A percentile compares a stretch with the other conserved stretches of the same genome.
Conservation (phyloP, 1,284 basidiomycete species). For the Peniophora sp. region DNA sequence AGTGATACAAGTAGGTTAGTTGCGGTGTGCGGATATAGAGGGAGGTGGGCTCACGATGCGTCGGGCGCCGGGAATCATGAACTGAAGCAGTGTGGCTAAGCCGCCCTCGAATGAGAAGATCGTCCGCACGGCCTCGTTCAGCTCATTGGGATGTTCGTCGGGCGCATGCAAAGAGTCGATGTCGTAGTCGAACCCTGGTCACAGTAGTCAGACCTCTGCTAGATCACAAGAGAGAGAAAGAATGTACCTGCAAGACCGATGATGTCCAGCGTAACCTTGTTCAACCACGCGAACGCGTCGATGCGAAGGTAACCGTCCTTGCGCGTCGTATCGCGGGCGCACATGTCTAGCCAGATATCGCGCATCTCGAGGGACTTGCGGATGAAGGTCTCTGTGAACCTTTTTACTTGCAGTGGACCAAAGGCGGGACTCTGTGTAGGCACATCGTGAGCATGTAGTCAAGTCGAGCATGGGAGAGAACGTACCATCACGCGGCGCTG, state of each 20-base stretch:
- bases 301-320: conserved; percentile 15
- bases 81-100: conserved; percentile 12
- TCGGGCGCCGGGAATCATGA: not conserved
- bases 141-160: conserved; percentile 18
- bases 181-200: conserved; percentile 30
- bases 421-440: conserved; percentile 30
- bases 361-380: conserved; percentile 22
- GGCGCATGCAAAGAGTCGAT: conserved; percentile 22
- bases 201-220: no score
- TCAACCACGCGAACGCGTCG: conserved; percentile 35
- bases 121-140: conserved; percentile 20
- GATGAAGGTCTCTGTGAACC: conserved; percentile 24
- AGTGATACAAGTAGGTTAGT: not conserved
- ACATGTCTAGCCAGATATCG: conserved; percentile 12
- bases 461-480: no score
- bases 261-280: conserved; percentile 38
- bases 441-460: no score
- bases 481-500: conserved; percentile 27
- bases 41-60: not conserved
- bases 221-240: not conserved
- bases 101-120: conserved; percentile 10
- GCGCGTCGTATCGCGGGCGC: conserved; percentile 1
- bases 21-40: not conserved
- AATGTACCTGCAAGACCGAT: conserved; percentile 44
- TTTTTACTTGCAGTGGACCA: conserved; percentile 23